Base-by-base conservation (phyloP, 306 rosid species). In the Dalbergia cochinchinensis region DNA sequence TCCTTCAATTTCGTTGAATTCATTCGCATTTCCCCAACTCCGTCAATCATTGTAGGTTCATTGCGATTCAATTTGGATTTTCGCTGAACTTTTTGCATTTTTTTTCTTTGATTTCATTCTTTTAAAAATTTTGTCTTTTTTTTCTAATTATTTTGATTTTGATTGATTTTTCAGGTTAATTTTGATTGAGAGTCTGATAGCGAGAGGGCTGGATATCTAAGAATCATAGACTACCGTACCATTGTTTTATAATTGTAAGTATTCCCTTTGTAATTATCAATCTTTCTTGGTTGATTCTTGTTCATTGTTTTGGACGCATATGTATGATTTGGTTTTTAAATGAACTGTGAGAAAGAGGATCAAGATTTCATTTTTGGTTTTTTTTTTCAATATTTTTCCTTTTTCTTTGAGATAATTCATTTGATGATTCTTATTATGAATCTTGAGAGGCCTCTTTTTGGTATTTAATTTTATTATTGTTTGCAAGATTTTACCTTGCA, bases 191-290 rank as follows among this genome's bases (percentile, higher is more conserved):
- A 57, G 41, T 42, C 55, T 79, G 60, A 71, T 76, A 71, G 37
- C 48, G 3, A 26, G 26, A 74, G 14, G 74, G 5, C 6, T 42
- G 47, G 69, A 72, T 71, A 58, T 31, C 78, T 9, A 37, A 5
- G 9, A 42, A 50, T 19, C 65, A 5, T 37, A 11, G 11, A 65
- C 59, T 35, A 1, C 8, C 55, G 12, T 70, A 4, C 22, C 22
- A 69, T 69, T 48, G 19, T 73, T 48, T 26, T 31, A 16, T 14
- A 65, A 41, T 11, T 20, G 83, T 86, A 50, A 79, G 85, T 76
- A 57, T 78, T 39, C 4, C 5, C 5, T 9, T 51, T 53, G 10
- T 51, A 1, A 20, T 33, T 22, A 1, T 13, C 0, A 11, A 14
- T 58, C 31, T 74, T 0, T 11, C 11, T 35, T 65, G 10, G 12